phyloP scores from a whole-genome alignment of 2,329 filamentous ascomycete genomes.

The Neophaeococcomyces aloes region DNA sequence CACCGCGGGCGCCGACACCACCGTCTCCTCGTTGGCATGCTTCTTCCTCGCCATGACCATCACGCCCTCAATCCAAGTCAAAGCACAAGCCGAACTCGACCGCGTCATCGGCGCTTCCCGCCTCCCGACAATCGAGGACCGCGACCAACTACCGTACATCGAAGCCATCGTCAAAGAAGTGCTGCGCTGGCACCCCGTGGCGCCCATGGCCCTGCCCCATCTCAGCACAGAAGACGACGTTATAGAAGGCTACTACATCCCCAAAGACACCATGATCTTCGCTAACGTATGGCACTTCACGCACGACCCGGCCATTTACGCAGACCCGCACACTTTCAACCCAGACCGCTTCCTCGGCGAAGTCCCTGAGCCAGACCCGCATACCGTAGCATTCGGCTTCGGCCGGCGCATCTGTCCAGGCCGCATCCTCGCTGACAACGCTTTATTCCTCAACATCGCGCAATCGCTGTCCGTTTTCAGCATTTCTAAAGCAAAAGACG shows the following conservation, averaged over 20 bases:
- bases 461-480: conserved; percentile 31
- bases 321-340: conserved; percentile 29
- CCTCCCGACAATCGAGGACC: conserved; percentile 31
- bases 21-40: conserved; percentile 30
- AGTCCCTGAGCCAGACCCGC: conserved; percentile 30
- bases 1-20: conserved; percentile 34
- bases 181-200: conserved; percentile 29
- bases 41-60: conserved; percentile 45
- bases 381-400: conserved; percentile 46
- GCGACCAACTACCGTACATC: conserved; percentile 28
- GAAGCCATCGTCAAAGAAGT: conserved; percentile 31
- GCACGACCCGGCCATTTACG: conserved; percentile 30
- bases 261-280: conserved; percentile 8
- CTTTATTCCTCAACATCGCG: conserved; percentile 45
- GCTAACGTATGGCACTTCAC: conserved; percentile 24
- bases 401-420: conserved; percentile 34
- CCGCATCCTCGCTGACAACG: conserved; percentile 24
- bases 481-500: conserved; percentile 19
- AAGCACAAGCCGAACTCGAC: too few relatives aligned
- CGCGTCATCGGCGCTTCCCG: conserved; percentile 18
- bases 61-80: conserved; percentile 25
- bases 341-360: conserved; percentile 34
- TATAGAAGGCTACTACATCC: too few relatives aligned
- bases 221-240: conserved; percentile 10
- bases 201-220: conserved; percentile 27